Percentiles rank a stretch among this genome's conserved stretches.
These are phyloP conservation scores for Fusarium sp. DNA, from an alignment of 2,329 filamentous ascomycete genomes.

Conservation along the genomic window DNA sequence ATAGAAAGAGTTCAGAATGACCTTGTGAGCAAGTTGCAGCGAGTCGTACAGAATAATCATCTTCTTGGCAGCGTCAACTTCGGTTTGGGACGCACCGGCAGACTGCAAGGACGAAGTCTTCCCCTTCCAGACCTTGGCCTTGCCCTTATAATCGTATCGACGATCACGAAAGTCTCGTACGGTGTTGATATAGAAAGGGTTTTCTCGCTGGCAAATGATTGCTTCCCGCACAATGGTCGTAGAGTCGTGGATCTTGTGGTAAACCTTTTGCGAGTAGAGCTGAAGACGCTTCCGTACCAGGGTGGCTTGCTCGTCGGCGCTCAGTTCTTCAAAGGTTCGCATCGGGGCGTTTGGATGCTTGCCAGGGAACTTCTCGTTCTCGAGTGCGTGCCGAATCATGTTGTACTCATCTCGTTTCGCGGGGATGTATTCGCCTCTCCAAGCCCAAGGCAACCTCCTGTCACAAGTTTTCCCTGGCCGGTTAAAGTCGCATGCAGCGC, in stretches of 20 bases:
- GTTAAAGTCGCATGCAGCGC: conserved; percentile 98
- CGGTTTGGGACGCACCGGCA: conserved; percentile 80
- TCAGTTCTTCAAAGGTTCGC: conserved; percentile 86
- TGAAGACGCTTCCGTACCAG: conserved; percentile 90
- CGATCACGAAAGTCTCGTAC: conserved; percentile 97
- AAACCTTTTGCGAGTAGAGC: conserved; percentile 97
- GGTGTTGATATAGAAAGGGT: conserved; percentile 98
- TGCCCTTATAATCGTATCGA: conserved; percentile 97
- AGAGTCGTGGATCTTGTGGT: conserved; percentile 98
- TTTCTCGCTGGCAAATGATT: conserved; percentile 98
- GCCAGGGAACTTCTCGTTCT: conserved; percentile 93
- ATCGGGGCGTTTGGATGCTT: conserved; percentile 78
- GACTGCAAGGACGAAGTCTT: conserved; percentile 92
- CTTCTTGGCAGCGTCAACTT: conserved; percentile 96
- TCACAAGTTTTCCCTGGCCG: conserved; percentile 97
- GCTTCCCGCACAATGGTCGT: conserved; percentile 94
- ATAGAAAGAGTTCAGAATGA: conserved; percentile 99
- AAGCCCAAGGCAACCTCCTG: conserved; percentile 93
- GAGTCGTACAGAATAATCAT: conserved; percentile 99
- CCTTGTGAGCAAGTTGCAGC: conserved; percentile 96
- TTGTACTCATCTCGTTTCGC: conserved; percentile 99
- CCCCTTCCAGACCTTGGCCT: conserved; percentile 98
- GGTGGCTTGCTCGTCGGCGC: conserved; percentile 84
- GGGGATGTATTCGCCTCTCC: conserved; percentile 97
- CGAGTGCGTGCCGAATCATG: conserved; percentile 93